Evolutionary conservation across 2,329 filamentous ascomycete species (phyloP), one percentile per base, ranked within the genome.

Genomic region (Microdochium paspali): DNA sequence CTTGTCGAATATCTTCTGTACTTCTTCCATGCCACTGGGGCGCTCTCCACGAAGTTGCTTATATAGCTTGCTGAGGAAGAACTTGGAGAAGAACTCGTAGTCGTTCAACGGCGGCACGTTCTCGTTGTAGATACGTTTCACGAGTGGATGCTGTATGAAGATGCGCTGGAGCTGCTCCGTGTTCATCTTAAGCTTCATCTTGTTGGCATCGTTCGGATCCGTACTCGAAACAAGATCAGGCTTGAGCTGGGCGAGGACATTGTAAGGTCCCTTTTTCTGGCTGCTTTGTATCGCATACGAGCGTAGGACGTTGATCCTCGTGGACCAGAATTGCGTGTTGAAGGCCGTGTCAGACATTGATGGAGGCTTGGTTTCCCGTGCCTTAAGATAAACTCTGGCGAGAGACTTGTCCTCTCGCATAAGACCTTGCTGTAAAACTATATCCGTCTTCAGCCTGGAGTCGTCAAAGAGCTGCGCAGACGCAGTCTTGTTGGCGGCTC

Each of bases 131-230:
- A 95, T 87, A 20, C 83, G 81, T 62, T 88, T 87, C 50, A 98
- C 85, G 1, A 98, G 73, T 2, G 93, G 90, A 64, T 98, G 91
- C 63, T 97, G 93, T 50, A 79, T 82, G 66, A 98, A 90, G 46
- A 98, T 93, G 60, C 95, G 80, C 59, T 90, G 85, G 46, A 97
- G 88, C 65, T 97, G 90, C 65, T 96, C 90, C 50, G 89, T 84
- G 54, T 82, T 93, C 53, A 98, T 84, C 58, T 87, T 90, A 56
- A 96, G 73, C 64, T 85, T 89, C 42, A 84, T 76, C 50, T 84
- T 81, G 52, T 84, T 84, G 20, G 60, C 55, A 40, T 60, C 54
- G 21, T 56, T 53, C 7, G 60, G 60, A 48, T 64, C 60, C 13
- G 53, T 51, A 26, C 51, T 59, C 21, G 54, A 53, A 54, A 88